Conservation (phyloP, 2,329 filamentous ascomycete genomes). For the Verticillium zaregamsianum region DNA sequence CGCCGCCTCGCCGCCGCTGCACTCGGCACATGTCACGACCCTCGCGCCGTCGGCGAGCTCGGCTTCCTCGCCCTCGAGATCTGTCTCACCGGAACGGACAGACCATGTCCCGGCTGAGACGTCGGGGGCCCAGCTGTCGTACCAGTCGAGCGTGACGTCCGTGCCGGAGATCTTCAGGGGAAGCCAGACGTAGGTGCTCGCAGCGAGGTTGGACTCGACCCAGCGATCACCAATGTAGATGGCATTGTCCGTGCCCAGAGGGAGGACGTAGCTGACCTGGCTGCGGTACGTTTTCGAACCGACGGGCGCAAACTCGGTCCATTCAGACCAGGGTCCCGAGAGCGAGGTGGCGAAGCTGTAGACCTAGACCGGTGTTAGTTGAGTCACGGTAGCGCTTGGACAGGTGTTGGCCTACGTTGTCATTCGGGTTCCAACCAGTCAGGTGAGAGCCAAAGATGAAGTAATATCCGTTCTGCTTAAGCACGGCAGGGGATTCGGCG, state of each 20-base stretch:
- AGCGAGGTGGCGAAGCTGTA: constrained; percentile 56
- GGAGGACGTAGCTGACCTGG: constrained; percentile 58
- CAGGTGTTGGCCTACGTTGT: constrained; percentile 41
- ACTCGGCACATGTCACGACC: constrained; percentile 42
- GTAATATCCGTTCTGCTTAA: constrained; percentile 57
- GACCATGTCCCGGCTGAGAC: constrained; percentile 37
- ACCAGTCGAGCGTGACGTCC: constrained; percentile 44
- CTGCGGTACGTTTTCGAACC: constrained; percentile 55
- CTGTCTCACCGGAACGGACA: constrained; percentile 38
- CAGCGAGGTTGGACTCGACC: constrained; percentile 54
- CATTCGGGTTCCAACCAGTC: constrained; percentile 57
- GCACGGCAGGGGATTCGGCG: constrained; percentile 59
- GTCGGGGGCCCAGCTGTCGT: constrained; percentile 51
- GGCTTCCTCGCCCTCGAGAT: constrained; percentile 48
- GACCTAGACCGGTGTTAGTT: constrained; percentile 17
- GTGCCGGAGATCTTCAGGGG: constrained; percentile 51
- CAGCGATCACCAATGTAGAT: constrained; percentile 68
- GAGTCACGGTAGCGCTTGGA: not conserved
- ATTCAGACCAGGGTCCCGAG: constrained; percentile 56
- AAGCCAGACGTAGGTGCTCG: constrained; percentile 62
- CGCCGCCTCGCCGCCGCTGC: constrained; percentile 42
- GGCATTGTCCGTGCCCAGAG: constrained; percentile 29
- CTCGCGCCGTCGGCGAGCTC: constrained; percentile 40
- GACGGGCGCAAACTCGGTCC: constrained; percentile 52
- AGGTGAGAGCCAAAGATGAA: constrained; percentile 61